phyloP scores from a whole-genome alignment of 345 rosid species.

The Luvunga scandens region DNA sequence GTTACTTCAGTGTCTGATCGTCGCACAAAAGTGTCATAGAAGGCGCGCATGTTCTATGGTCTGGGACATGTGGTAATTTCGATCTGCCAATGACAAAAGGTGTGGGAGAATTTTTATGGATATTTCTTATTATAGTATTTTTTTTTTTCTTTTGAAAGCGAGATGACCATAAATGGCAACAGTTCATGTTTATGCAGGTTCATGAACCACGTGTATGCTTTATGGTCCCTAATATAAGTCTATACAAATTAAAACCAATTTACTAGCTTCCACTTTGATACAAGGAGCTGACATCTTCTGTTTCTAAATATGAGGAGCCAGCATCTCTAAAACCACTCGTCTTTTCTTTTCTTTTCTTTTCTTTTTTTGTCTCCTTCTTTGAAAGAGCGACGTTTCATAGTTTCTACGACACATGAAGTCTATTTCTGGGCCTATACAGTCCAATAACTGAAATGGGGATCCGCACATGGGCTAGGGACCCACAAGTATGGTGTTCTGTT shows the following conservation, averaged over 20 bases:
- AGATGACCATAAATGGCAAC: background rate
- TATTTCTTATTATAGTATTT: background rate
- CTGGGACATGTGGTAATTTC: background rate
- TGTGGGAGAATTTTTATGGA: background rate
- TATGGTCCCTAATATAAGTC: background rate
- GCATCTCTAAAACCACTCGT: conserved; percentile 18
- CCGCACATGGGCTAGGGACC: conserved; percentile 24
- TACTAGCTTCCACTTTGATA: background rate
- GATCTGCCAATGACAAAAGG: background rate
- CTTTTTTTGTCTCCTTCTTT: too few species aligned
- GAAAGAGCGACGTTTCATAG: too few species aligned
- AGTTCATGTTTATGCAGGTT: background rate
- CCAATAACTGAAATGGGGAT: conserved; percentile 10
- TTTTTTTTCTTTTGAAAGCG: background rate
- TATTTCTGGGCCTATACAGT: background rate
- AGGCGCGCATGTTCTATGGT: background rate
- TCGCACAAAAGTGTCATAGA: background rate
- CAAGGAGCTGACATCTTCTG: too few species aligned
- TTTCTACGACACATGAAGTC: background rate
- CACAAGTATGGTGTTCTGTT: background rate
- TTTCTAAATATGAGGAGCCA: background rate
- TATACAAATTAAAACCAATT: background rate
- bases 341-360: conserved; percentile 17
- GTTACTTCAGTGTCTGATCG: background rate
- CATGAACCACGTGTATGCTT: conserved; percentile 32